A percentile compares a stretch with the other conserved stretches of the same genome.
phyloP scores from a whole-genome alignment of 257 asterid species.

The Ajuga chamaepitys region DNA sequence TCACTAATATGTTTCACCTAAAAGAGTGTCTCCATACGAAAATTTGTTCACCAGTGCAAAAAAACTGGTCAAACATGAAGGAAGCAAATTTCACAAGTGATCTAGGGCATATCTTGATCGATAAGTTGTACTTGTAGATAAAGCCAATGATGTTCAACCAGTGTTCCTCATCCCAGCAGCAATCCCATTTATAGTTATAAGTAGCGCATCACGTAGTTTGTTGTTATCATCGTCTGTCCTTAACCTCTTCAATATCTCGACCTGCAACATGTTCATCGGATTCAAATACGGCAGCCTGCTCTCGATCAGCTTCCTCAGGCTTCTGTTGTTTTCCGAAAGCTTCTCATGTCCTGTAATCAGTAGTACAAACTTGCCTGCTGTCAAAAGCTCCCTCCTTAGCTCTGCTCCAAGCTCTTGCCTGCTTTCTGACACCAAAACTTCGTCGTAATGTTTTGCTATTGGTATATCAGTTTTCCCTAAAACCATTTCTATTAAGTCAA shows the following conservation, averaged over 20 bases:
- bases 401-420: conserved; percentile 65
- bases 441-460: conserved; percentile 81
- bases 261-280: conserved; percentile 91
- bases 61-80: background rate
- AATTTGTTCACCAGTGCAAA: background rate
- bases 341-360: conserved; percentile 76
- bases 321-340: conserved; percentile 60
- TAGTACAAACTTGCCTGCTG: conserved; percentile 62
- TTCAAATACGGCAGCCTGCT: conserved; percentile 90
- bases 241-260: conserved; percentile 82
- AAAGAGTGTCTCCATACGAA: background rate
- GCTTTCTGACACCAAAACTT: conserved; percentile 66
- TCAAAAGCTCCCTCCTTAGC: conserved; percentile 66
- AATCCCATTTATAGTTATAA: conserved; percentile 81
- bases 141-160: conserved; percentile 31
- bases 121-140: background rate
- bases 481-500: conserved; percentile 93
- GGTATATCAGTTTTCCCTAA: conserved; percentile 82
- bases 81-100: background rate
- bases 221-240: conserved; percentile 67
- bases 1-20: background rate
- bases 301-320: conserved; percentile 72
- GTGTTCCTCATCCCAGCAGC: conserved; percentile 99
- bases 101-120: background rate
- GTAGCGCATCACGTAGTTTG: conserved; percentile 77